Evolutionary conservation across 2,329 filamentous ascomycete species (phyloP), one percentile per base, ranked within the genome.

Genomic region (Xylaria sp.): DNA sequence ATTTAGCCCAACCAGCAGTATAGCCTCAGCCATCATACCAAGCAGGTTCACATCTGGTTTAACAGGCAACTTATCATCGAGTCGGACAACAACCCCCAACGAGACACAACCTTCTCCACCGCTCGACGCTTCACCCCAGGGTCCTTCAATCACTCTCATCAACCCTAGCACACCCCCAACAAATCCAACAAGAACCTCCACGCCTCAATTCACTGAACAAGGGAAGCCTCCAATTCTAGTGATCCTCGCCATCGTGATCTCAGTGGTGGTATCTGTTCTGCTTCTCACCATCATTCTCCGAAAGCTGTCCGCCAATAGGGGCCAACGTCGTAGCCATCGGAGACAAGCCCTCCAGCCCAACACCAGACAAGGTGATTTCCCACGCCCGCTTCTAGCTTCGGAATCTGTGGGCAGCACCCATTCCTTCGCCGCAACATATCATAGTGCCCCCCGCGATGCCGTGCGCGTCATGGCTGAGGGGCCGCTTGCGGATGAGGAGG

Each of bases 391-490:
- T 2, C 13, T n/a, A 1, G 44, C 5, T 21, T 47, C 44, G 9
- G 44, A 21, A 10, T 21, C 10, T 12, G 6, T 21, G 44, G 35
- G 44, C 9, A 70, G 63, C 51, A 42, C 35, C 42, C 44, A 48
- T 16, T 71, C 71, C 21, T 51, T 51, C 6, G 59, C 64, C n/a
- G 68, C 61, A 18, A 67, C 71, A 25, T 66, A 59, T 37, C 70
- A 63, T 10, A 71, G 71, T 47, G 69, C 69, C 48, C 67, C 69
- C 18, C 68, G 70, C 50, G 72, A 70, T 12, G 71, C 70, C 6
- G 67, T 72, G 12, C 64, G 50, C 4, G 51, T 70, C 2, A 53
- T 69, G 13, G 66, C 66, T 3, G 63, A 71, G 32, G 42, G 67
- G 23, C 59, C 65, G 25, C 48, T 64, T 9, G 66, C 72, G 5